A percentile compares a stretch with the other conserved stretches of the same genome.
These are phyloP conservation scores for Exophiala phaeomuriformis DNA, from an alignment of 2,329 filamentous ascomycete genomes.

Conservation along the genomic window DNA sequence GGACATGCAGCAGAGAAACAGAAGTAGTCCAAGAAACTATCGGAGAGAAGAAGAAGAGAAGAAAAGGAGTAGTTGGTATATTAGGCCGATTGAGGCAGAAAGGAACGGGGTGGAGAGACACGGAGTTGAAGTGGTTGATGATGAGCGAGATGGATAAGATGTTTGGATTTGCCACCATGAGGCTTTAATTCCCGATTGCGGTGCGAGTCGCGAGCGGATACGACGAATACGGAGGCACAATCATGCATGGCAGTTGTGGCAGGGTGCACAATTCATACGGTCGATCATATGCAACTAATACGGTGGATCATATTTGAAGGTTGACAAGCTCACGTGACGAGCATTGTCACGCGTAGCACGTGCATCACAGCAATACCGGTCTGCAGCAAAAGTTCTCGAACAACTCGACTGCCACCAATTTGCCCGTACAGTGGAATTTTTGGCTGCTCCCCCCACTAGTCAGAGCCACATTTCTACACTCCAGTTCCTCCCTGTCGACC, in stretches of 20 bases:
- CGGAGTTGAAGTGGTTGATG: conserved; percentile 35
- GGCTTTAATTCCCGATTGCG: conserved; percentile 1
- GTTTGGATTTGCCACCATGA: conserved; percentile 25
- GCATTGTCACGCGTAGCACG: too few relatives aligned
- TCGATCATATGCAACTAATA: too few relatives aligned
- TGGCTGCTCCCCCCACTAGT: conserved; percentile 28
- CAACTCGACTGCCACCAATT: conserved; percentile 16
- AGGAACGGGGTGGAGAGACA: neutral
- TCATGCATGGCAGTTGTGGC: too few relatives aligned
- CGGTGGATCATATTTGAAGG: too few relatives aligned
- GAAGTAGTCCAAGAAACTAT: neutral
- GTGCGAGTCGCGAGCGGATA: neutral
- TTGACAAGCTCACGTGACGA: conserved; percentile 27
- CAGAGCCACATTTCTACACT: conserved; percentile 28
- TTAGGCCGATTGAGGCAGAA: neutral
- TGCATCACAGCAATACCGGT: too few relatives aligned
- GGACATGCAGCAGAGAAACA: neutral
- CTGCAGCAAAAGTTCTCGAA: conserved; percentile 47
- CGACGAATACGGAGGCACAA: neutral
- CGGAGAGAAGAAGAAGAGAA: neutral
- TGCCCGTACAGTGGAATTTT: conserved; percentile 8
- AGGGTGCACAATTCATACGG: too few relatives aligned
- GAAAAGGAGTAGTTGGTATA: neutral
- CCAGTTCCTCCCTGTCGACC: conserved; percentile 26
- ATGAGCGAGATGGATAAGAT: conserved; percentile 43